Base-by-base conservation (phyloP, 2,329 filamentous ascomycete genomes). In the Periconia macrospinosa region DNA sequence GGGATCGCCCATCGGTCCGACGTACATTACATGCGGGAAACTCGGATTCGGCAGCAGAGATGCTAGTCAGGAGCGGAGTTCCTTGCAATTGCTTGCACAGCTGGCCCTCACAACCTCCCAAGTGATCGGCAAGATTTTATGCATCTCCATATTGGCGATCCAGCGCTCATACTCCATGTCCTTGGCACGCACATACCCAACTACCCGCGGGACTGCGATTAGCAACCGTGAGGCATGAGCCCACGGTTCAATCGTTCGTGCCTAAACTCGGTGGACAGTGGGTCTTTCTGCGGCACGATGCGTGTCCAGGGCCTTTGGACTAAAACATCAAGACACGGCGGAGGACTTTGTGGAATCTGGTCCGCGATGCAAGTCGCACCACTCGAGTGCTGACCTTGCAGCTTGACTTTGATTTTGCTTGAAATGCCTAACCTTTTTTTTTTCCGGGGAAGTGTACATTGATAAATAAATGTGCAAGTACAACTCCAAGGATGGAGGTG, bases 231-330 rank as follows among this genome's bases (percentile, higher is more conserved):
- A 37, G 33, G 11, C 33, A 37, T 35, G 40, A 11, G 43, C 46
- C 50, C 58, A 53, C 47, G 53, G 52, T 47, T 55, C 56, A 55
- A 58, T 50, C 46, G 58, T 60, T 60, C 50, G 48, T 56, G 58
- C 49, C 52, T 60, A 55, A 57, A 49, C 35, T 53, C 42, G 41
- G 30, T 30, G 30, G 43, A 19, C 27, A 30, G n/a, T 37, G 30
- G 44, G 41, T n/a, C 35, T 40, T 23, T 47, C 27, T 40, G 27
- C 44, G 18, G 43, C 52, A 49, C 53, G 35, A 40, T 49, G 46
- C 40, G 23, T 30, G 23, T 47, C 41, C 20, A 41, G 17, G 20
- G 19, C 37, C 17, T 27, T 14, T n/a, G 30, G 8, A 33, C 30
- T 33, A 33, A 33, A 33, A 33, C 30, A 33, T 7, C 30, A 7